Percentiles rank a stretch among this genome's conserved stretches.
These are phyloP conservation scores for Achlya hypogyna DNA, from an alignment of 352 stramenopile genomes.

Conservation along the genomic window DNA sequence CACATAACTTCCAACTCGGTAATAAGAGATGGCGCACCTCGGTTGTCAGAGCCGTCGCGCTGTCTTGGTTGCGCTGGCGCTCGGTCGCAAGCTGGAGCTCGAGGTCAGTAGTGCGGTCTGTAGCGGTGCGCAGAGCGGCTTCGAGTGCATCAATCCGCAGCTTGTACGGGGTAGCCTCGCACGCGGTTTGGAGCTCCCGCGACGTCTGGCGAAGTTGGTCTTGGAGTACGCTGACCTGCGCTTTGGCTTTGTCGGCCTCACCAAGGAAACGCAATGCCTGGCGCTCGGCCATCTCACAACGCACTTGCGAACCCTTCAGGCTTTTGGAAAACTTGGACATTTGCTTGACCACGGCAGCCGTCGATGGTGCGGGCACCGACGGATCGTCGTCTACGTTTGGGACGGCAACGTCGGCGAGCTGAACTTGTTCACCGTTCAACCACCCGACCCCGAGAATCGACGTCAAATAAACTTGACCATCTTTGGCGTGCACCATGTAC, in stretches of 20 bases:
- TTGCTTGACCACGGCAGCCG: not conserved
- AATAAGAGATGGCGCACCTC: not conserved
- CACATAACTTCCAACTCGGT: too few species aligned
- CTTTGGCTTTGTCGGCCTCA: conserved; percentile 2
- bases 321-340: conserved; percentile 3
- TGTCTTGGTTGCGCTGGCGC: not conserved
- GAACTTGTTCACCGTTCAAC: conserved; percentile 17
- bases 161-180: not conserved
- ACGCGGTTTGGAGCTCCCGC: not conserved
- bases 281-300: conserved; percentile 14
- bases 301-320: conserved; percentile 7
- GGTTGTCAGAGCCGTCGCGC: not conserved
- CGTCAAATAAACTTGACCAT: conserved; percentile 11
- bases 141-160: not conserved
- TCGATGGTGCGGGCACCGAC: not conserved
- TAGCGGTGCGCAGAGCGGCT: not conserved
- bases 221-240: not conserved
- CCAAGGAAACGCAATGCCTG: not conserved
- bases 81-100: not conserved
- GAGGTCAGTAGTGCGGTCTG: not conserved
- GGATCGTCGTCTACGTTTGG: not conserved
- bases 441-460: conserved; percentile 16
- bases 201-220: not conserved
- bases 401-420: not conserved
- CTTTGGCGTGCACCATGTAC: conserved; percentile 20